These are phyloP conservation scores for Thelonectria rubi DNA, from an alignment of 2,329 filamentous ascomycete genomes.

Conservation along the genomic window DNA sequence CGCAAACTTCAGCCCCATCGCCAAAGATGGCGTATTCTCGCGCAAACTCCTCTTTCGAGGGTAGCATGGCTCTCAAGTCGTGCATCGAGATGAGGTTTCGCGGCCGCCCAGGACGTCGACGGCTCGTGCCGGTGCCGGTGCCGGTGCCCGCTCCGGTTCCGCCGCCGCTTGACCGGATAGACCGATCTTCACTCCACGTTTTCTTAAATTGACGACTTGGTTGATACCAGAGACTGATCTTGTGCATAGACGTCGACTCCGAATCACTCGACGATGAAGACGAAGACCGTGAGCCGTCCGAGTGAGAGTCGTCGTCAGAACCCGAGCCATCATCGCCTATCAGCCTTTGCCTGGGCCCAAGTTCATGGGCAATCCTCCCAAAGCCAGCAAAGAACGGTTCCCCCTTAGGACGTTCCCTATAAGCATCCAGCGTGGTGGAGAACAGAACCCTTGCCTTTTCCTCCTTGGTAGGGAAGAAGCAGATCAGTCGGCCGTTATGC, in stretches of 20 bases:
- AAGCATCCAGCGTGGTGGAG: constrained; percentile 55
- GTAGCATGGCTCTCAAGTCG: constrained; percentile 74
- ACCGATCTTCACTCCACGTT: constrained; percentile 65
- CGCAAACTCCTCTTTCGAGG: constrained; percentile 80
- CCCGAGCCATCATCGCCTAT: constrained; percentile 60
- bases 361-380: constrained; percentile 62
- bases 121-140: constrained; percentile 63
- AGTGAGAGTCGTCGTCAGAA: constrained; percentile 61
- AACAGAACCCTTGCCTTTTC: constrained; percentile 63
- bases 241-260: constrained; percentile 69
- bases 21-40: constrained; percentile 85
- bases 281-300: constrained; percentile 58
- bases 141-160: constrained; percentile 62
- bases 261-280: constrained; percentile 67
- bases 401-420: constrained; percentile 59
- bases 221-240: constrained; percentile 65
- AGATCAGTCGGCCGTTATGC: constrained; percentile 69
- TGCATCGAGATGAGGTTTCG: constrained; percentile 81
- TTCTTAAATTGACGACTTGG: constrained; percentile 62
- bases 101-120: constrained; percentile 57
- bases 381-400: constrained; percentile 68
- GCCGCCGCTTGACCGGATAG: constrained; percentile 66
- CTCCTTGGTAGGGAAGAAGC: constrained; percentile 76
- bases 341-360: constrained; percentile 57
- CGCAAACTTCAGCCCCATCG: constrained; percentile 81